Conservation (phyloP, 805 yeast species). For the Schwanniomyces polymorphus region DNA sequence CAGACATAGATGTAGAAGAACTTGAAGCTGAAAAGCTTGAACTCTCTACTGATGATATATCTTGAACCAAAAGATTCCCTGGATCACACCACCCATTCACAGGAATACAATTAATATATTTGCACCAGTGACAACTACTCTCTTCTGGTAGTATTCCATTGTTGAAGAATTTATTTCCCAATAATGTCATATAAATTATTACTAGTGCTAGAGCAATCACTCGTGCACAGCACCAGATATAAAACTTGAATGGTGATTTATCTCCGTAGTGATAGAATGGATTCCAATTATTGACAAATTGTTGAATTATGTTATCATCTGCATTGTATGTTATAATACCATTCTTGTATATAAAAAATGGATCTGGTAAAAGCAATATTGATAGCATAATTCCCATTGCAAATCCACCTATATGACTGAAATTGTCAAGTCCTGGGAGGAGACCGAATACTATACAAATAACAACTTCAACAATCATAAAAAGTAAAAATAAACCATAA, state of each 20-base stretch:
- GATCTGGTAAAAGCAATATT: conserved; percentile 53
- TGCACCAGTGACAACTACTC: conserved; percentile 68
- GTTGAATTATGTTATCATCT: conserved; percentile 27
- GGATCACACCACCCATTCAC: conserved; percentile 68
- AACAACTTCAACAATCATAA: conserved; percentile 55
- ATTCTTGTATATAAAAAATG: conserved; percentile 45
- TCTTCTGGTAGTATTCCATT: conserved; percentile 30
- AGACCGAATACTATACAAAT: conserved; percentile 63
- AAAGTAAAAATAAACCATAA: conserved; percentile 45
- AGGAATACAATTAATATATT: conserved; percentile 68
- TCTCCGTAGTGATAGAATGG: conserved; percentile 33
- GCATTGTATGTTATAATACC: conserved; percentile 38
- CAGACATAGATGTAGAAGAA: too few relatives aligned
- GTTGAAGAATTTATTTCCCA: conserved; percentile 48
- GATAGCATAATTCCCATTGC: conserved; percentile 57
- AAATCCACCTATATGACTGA: conserved; percentile 76
- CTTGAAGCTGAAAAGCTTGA: too few relatives aligned
- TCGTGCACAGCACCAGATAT: conserved; percentile 53
- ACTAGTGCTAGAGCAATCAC: conserved; percentile 42
- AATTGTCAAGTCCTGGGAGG: conserved; percentile 73
- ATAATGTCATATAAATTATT: conserved; percentile 49
- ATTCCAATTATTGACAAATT: conserved; percentile 39
- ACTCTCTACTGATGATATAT: conserved; percentile 4
- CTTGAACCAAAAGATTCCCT: conserved; percentile 36
- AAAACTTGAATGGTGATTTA: conserved; percentile 39